These are phyloP conservation scores for Chalara sp. DNA, from an alignment of 2,329 filamentous ascomycete genomes.

Conservation along the genomic window DNA sequence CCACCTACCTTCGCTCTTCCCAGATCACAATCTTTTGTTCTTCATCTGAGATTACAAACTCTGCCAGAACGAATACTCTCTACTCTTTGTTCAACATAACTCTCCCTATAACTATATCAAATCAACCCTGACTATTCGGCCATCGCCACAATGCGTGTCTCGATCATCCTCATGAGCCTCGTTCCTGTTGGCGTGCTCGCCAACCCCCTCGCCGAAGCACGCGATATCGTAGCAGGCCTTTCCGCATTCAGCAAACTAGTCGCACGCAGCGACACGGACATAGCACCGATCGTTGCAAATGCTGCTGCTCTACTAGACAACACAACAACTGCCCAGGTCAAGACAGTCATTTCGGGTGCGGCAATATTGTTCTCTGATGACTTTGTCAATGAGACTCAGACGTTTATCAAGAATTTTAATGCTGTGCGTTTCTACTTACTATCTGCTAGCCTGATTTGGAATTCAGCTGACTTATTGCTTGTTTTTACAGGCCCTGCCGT, in stretches of 20 bases:
- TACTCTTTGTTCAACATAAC: neutral
- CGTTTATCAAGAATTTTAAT: neutral
- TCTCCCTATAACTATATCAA: neutral
- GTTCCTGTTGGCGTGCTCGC: neutral
- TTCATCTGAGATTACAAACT: neutral
- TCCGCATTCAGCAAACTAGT: neutral
- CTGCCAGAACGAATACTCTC: neutral
- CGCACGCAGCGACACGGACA: neutral
- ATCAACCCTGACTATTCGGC: neutral
- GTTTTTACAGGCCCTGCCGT: too few species aligned
- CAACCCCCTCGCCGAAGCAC: neutral
- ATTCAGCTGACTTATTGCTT: neutral
- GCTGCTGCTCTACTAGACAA: neutral
- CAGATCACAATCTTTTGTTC: neutral
- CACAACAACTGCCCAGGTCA: neutral
- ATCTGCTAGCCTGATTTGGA: neutral
- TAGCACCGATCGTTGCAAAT: neutral
- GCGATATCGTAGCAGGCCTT: neutral
- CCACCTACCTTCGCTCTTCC: too few species aligned
- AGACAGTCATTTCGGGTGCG: neutral
- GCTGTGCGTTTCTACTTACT: neutral
- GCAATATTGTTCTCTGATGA: neutral
- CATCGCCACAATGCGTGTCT: neutral
- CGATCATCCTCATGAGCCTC: neutral
- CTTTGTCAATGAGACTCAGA: neutral